Base-by-base conservation (phyloP, 306 rosid species). In the Vachellia collinsii region DNA sequence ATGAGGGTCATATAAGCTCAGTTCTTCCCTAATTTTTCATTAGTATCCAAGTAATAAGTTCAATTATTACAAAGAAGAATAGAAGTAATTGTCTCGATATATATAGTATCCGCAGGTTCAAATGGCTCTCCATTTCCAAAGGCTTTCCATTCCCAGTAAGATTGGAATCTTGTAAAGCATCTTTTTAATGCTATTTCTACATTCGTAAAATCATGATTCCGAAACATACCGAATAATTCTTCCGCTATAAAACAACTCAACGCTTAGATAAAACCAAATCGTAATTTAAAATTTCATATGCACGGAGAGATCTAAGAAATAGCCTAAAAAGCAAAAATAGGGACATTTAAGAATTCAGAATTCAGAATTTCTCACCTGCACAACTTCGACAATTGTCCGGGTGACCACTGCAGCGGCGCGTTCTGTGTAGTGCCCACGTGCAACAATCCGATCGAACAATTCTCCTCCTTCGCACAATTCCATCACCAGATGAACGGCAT, bases 381-480 rank as follows among this genome's bases (percentile, higher is more conserved):
- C 97, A 77, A 94, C 93, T 91, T 94, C 94, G 7, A 94, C 97
- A 29, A 91, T 90, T 13, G 97, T 94, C 79, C 68, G 88, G 9
- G 92, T 90, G 17, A 94, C 99, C 3, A 77, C 77, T 0, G 99
- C 99, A 23, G 98, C 97, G 0, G 97, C 97, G 13, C 98, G 93
- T 75, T 94, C 97, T 0, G 97, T 91, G 69, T 94, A 94, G 47
- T 94, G 99, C 0, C 97, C 99, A 4, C 95, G 86, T 1, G 97
- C 89, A 5, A 94, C 97, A 64, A 94, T 94, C 71, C 99, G 90
- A 77, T 94, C 97, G 37, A 94, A 94, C 38, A 94, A 84, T 73
- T 94, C 99, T 9, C 97, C 97, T 0, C 97, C 99, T 42, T 90
- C 97, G 20, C 99, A 94, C 48, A 93, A 88, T 81, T 94, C 97